Evolutionary conservation across 2,329 filamentous ascomycete species (phyloP).

Genomic region (Colletotrichum costaricense): DNA sequence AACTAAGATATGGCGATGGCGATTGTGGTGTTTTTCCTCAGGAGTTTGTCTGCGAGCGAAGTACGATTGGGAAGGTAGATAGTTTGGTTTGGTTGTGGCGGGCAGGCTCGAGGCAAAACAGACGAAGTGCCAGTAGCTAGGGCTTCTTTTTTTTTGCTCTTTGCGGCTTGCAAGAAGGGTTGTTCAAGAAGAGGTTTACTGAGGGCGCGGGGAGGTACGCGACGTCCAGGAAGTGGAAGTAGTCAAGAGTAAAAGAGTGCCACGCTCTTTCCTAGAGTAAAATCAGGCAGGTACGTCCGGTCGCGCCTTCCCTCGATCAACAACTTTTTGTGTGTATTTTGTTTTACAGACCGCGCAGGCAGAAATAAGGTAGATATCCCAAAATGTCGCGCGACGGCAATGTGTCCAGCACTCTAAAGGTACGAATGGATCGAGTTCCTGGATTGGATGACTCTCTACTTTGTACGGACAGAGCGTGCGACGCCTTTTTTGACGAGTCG

Average conservation of each 20-base stretch:
- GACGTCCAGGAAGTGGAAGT: constrained; percentile 17
- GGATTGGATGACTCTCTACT: constrained; percentile 31
- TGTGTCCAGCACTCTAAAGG: constrained; percentile 22
- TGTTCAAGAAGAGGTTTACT: constrained; percentile 28
- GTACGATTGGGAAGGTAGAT: constrained; percentile 16
- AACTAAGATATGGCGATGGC: constrained; percentile 9
- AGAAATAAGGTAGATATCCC: constrained; percentile 6
- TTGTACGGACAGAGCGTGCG: constrained; percentile 30
- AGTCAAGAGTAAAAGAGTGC: constrained; percentile 13
- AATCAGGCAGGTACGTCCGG: constrained; percentile 11
- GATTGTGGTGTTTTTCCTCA: constrained; percentile 7
- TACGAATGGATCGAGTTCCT: constrained; percentile 31
- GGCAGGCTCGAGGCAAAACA: constrained; percentile 3
- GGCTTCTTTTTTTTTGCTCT: not conserved
- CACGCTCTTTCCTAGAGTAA: constrained; percentile 11
- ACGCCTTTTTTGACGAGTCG: constrained; percentile 32
- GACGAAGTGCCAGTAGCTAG: constrained; percentile 1
- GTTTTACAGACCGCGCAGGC: constrained; percentile 31
- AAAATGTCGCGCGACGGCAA: constrained; percentile 10
- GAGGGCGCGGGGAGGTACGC: constrained; percentile 22
- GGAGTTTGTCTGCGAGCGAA: constrained; percentile 6
- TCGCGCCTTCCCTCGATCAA: constrained; percentile 26
- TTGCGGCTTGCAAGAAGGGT: constrained; percentile 1
- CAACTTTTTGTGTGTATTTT: constrained; percentile 3
- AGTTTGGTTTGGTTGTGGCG: not conserved